These are phyloP conservation scores for Amauroascus verrucosus DNA, from an alignment of 2,329 filamentous ascomycete genomes.

Conservation along the genomic window DNA sequence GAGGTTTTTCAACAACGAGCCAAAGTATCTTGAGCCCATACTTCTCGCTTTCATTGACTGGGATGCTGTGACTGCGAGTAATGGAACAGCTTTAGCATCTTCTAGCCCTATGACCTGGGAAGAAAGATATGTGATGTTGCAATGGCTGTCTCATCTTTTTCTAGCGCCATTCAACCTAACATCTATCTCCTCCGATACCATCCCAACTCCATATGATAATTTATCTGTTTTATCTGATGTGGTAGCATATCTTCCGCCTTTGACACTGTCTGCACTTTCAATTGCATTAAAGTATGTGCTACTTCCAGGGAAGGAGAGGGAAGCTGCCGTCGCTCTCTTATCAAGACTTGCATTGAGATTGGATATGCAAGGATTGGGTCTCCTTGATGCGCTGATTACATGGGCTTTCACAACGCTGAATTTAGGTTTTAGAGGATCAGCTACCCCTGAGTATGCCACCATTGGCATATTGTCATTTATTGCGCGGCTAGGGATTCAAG, in stretches of 20 bases:
- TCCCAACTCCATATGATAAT: conserved; percentile 29
- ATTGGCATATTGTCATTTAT: conserved; percentile 73
- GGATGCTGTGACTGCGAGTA: conserved; percentile 21
- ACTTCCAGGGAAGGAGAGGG: conserved; percentile 73
- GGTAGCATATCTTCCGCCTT: conserved; percentile 53
- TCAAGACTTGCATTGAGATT: conserved; percentile 71
- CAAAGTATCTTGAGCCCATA: conserved; percentile 70
- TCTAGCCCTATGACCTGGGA: conserved; percentile 59
- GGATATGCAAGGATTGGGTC: conserved; percentile 72
- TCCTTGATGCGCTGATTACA: conserved; percentile 56
- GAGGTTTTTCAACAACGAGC: conserved; percentile 82
- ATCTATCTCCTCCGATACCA: conserved; percentile 57
- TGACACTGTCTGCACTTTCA: conserved; percentile 60
- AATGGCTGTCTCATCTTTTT: conserved; percentile 78
- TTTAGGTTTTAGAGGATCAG: conserved; percentile 31
- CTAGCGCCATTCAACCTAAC: conserved; percentile 83
- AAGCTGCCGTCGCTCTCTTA: conserved; percentile 73
- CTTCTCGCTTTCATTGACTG: conserved; percentile 61
- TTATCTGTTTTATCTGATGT: conserved; percentile 32
- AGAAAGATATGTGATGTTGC: conserved; percentile 72
- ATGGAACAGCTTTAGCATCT: conserved; percentile 9
- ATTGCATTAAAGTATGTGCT: conserved; percentile 62
- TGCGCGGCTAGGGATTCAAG: conserved; percentile 60
- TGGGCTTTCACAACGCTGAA: conserved; percentile 60
- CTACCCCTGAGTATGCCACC: conserved; percentile 57